Evolutionary conservation across 768 basidiomycete species (phyloP), one percentile per base, ranked within the genome.

Genomic region (Russula lepida): DNA sequence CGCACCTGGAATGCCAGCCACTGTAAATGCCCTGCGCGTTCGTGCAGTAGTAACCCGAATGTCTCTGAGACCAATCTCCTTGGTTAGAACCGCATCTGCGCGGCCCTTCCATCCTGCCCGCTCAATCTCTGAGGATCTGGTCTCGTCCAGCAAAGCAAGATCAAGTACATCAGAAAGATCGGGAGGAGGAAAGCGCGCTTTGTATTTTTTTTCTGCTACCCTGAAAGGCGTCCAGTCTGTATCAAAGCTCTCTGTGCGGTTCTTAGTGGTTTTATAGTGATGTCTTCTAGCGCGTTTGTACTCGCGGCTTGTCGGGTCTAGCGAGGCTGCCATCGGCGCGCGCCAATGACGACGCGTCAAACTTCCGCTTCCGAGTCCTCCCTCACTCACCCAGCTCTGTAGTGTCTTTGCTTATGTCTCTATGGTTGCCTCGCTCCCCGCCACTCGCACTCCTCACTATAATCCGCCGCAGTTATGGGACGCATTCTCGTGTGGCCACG

Each of bases 171-270:
- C 71, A 27, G 79, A 79, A 8, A 92, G 77, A 73, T 89, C 84
- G 3, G 85, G 89, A 0, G 86, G 89, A 4, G 89, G 89, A 68
- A 88, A 91, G 32, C 81, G 79, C 0, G 86, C 78, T 72, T 92
- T 93, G 78, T 81, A 93, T 46, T 76, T 80, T 73, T 93, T 93
- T 72, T 93, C 91, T 27, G 84, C 84, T 0, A 79, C 79, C 68
- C 91, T 78, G 70, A 92, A 92, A 0, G 86, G 79, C 0, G 89
- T 83, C 87, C 87, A 89, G 48, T 79, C 77, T 12, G 71, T 64
- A n/a, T 82, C 79, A 7, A 75, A 62, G 28, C 77, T 73, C 0
- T 68, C 68, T 13, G 71, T 72, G 68, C 83, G 79, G 67, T 82
- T 80, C 64, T 74, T 81, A 9, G 84, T 85, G 0, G 85, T 76